phyloP scores from a whole-genome alignment of 805 yeast species.

The Lipomyces sp. region DNA sequence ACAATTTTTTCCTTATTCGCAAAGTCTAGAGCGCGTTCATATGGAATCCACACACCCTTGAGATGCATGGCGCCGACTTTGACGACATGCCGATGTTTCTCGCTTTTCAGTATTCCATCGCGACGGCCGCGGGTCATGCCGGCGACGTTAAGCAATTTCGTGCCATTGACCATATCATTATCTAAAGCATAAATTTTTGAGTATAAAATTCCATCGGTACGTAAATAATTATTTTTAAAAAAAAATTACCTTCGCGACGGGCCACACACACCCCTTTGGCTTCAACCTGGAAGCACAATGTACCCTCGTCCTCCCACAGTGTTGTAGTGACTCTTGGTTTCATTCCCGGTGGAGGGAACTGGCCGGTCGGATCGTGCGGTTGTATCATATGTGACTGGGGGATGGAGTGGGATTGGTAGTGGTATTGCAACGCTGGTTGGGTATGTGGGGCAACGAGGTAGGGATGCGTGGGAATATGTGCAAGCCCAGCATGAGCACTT shows the following conservation, averaged over 20 bases:
- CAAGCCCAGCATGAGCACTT: constrained; percentile 9
- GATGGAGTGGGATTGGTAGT: constrained; percentile 40
- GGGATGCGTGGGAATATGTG: constrained; percentile 24
- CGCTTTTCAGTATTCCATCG: constrained; percentile 84
- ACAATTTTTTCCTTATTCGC: constrained; percentile 78
- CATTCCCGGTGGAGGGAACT: constrained; percentile 42
- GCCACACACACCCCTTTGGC: constrained; percentile 80
- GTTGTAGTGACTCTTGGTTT: constrained; percentile 72
- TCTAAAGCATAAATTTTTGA: constrained; percentile 47
- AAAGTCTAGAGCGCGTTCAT: constrained; percentile 79
- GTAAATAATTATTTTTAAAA: not conserved
- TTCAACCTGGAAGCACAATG: constrained; percentile 83
- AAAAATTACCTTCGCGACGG: constrained; percentile 58
- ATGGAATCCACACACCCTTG: constrained; percentile 91
- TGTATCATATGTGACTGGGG: constrained; percentile 13
- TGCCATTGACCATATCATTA: constrained; percentile 85
- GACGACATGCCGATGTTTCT: constrained; percentile 77
- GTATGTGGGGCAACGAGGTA: constrained; percentile 30
- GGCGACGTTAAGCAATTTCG: constrained; percentile 80
- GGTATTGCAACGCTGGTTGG: constrained; percentile 39
- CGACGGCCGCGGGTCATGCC: constrained; percentile 87
- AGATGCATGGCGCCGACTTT: constrained; percentile 86
- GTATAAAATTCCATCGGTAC: too few species aligned
- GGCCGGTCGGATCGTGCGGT: constrained; percentile 41
- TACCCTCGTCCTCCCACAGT: constrained; percentile 87